phyloP scores from a whole-genome alignment of 2,329 filamentous ascomycete genomes.

The Fusarium duplospermum region DNA sequence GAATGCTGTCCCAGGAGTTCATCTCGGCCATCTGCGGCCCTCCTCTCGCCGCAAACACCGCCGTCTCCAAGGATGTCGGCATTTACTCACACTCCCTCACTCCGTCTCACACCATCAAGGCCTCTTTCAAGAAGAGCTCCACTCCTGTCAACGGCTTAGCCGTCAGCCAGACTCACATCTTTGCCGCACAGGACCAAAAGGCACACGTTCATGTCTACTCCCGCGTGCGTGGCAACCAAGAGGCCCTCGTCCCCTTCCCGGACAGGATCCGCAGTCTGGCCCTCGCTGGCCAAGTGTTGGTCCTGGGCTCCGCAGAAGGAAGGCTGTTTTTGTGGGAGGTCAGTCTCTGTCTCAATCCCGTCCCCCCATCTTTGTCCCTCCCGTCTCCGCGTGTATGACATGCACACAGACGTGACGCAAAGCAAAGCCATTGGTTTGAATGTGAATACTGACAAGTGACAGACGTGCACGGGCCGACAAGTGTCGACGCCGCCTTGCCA shows the following conservation, averaged over 20 bases:
- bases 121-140: conserved; percentile 92
- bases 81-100: conserved; percentile 88
- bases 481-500: conserved; percentile 82
- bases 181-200: conserved; percentile 91
- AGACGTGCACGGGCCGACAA: conserved; percentile 81
- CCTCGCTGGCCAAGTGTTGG: conserved; percentile 77
- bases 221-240: conserved; percentile 84
- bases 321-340: conserved; percentile 95
- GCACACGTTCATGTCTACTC: conserved; percentile 94
- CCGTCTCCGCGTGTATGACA: conserved; percentile 25
- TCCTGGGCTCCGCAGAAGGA: conserved; percentile 86
- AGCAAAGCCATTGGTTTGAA: conserved; percentile 4
- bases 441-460: conserved; percentile 40
- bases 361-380: conserved; percentile 28
- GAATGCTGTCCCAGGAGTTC: conserved; percentile 71
- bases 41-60: conserved; percentile 70
- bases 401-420: conserved; percentile 14
- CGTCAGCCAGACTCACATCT: conserved; percentile 84
- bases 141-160: conserved; percentile 83
- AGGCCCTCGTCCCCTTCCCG: conserved; percentile 87
- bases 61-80: conserved; percentile 80
- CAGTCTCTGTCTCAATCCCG: conserved; percentile 42
- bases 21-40: conserved; percentile 69
- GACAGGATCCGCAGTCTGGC: conserved; percentile 86
- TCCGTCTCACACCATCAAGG: conserved; percentile 78